Percentiles rank a stretch among this genome's conserved stretches.
phyloP scores from a whole-genome alignment of 805 yeast genomes.

The Zygosaccharomyces bisporus region DNA sequence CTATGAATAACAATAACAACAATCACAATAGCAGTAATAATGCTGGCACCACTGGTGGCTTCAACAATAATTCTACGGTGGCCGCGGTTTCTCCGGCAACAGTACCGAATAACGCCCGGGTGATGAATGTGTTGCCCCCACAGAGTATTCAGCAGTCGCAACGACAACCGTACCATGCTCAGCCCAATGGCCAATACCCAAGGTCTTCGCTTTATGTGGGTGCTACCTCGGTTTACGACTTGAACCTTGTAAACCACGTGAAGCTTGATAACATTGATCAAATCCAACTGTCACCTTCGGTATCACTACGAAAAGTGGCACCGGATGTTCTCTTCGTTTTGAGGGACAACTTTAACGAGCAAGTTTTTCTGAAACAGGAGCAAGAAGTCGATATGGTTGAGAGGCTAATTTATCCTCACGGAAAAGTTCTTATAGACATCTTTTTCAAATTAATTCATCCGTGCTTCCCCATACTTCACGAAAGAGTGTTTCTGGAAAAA shows the following conservation, averaged over 20 bases:
- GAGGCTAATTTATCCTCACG: slow-evolving; percentile 85
- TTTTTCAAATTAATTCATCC: slow-evolving; percentile 88
- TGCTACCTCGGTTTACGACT: slow-evolving; percentile 80
- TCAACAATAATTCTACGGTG: slow-evolving; percentile 9
- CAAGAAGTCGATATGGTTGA: slow-evolving; percentile 82
- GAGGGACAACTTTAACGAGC: slow-evolving; percentile 75
- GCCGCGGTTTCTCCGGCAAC: slow-evolving; percentile 2
- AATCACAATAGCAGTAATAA: slow-evolving; percentile 12
- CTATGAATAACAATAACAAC: slow-evolving; percentile 9
- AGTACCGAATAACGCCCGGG: slow-evolving; percentile 6
- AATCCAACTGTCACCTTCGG: slow-evolving; percentile 62
- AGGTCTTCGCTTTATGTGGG: slow-evolving; percentile 87
- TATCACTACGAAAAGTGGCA: slow-evolving; percentile 75
- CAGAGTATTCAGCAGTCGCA: slow-evolving; percentile 4
- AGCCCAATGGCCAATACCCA: slow-evolving; percentile 61
- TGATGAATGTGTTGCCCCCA: slow-evolving; percentile 6
- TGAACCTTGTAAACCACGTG: slow-evolving; percentile 60
- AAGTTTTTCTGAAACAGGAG: slow-evolving; percentile 63
- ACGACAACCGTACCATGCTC: slow-evolving; percentile 6
- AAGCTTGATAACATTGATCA: slow-evolving; percentile 72
- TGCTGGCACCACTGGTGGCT: slow-evolving; percentile 13
- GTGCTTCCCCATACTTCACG: slow-evolving; percentile 85
- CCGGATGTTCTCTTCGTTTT: slow-evolving; percentile 70
- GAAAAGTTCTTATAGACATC: slow-evolving; percentile 71
- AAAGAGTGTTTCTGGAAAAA: slow-evolving; percentile 85